Evolutionary conservation across 2,329 filamentous ascomycete genomes (phyloP).

Genomic region (Remersonia thermophila): DNA sequence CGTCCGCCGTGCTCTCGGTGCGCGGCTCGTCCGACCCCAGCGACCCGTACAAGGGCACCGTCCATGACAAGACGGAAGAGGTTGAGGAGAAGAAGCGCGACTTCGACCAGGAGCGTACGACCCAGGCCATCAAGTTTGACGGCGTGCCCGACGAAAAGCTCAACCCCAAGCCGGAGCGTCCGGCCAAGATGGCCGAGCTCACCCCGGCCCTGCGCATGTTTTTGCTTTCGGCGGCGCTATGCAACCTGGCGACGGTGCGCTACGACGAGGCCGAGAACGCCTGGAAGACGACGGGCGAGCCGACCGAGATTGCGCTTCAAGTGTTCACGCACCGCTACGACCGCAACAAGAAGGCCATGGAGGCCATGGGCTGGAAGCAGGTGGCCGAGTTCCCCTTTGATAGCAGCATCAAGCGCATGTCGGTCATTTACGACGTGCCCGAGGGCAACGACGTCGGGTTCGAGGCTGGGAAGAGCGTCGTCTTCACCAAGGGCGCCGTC

Average conservation of each 20-base stretch:
- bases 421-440: slow-evolving; percentile 53
- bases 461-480: slow-evolving; percentile 32
- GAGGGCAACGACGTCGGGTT: slow-evolving; percentile 26
- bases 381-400: slow-evolving; percentile 68
- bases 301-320: slow-evolving; percentile 65
- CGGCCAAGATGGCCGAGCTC: slow-evolving; percentile 31
- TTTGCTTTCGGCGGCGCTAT: slow-evolving; percentile 46
- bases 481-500: slow-evolving; percentile 52
- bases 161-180: slow-evolving; percentile 25
- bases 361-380: slow-evolving; percentile 45
- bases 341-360: slow-evolving; percentile 41
- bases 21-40: slow-evolving; percentile 47
- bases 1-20: slow-evolving; percentile 45
- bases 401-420: slow-evolving; percentile 68
- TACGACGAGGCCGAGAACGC: slow-evolving; percentile 39
- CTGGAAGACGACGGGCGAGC: slow-evolving; percentile 58
- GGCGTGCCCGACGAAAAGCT: slow-evolving; percentile 43
- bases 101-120: slow-evolving; percentile 47
- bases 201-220: slow-evolving; percentile 39
- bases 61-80: slow-evolving; percentile 17
- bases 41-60: slow-evolving; percentile 46
- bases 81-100: slow-evolving; percentile 32
- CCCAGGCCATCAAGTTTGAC: slow-evolving; percentile 49
- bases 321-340: slow-evolving; percentile 61
- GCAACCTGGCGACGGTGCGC: slow-evolving; percentile 51